Percentiles rank a stretch among this genome's conserved stretches.
Conservation (phyloP, 2,329 filamentous ascomycete species). For the Scedosporium aurantiacum region DNA sequence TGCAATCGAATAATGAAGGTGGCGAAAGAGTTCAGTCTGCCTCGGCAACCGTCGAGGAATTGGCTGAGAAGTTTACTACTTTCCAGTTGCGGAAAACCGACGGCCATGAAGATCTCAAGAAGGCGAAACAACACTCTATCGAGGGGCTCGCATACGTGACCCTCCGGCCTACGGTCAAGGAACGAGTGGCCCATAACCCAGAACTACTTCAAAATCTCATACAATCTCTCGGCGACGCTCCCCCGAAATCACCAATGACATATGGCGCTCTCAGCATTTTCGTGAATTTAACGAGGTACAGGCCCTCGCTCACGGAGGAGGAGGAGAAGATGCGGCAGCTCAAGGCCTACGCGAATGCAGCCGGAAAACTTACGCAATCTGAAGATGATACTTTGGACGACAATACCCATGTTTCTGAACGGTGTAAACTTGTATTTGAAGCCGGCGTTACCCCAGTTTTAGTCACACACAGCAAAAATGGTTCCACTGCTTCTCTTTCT, state of each 20-base stretch:
- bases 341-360: constrained; percentile 86
- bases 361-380: constrained; percentile 43
- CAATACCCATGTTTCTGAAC: constrained; percentile 60
- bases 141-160: constrained; percentile 91
- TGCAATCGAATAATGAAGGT: constrained; percentile 24
- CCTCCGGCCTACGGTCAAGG: constrained; percentile 73
- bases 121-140: constrained; percentile 52
- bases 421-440: constrained; percentile 71
- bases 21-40: constrained; percentile 38
- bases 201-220: constrained; percentile 61
- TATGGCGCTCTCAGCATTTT: constrained; percentile 84
- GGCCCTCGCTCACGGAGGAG: constrained; percentile 70
- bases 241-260: constrained; percentile 57
- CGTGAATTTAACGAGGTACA: constrained; percentile 72
- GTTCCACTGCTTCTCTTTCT: constrained; percentile 58
- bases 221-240: constrained; percentile 45
- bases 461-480: constrained; percentile 62
- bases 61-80: constrained; percentile 52
- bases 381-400: constrained; percentile 60
- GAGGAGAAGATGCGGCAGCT: constrained; percentile 85
- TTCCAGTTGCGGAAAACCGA: constrained; percentile 38
- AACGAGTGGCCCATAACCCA: constrained; percentile 60
- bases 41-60: constrained; percentile 52
- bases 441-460: constrained; percentile 68
- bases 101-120: not conserved